These are phyloP conservation scores for Salix koriyanagi DNA, from an alignment of 345 rosid species.

Conservation along the genomic window DNA sequence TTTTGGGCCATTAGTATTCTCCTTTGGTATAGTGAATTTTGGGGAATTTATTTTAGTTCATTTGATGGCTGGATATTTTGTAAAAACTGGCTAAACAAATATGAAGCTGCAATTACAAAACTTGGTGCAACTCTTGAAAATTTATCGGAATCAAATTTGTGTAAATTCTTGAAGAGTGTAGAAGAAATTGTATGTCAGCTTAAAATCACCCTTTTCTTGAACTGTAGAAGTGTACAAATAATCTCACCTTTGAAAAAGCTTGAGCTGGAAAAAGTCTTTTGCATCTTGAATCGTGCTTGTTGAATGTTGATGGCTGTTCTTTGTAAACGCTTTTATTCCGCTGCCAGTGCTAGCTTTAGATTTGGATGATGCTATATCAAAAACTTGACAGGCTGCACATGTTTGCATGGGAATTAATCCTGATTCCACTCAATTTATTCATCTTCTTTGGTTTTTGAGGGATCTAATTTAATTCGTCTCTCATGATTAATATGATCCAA, in stretches of 20 bases:
- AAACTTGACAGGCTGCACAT: neutral
- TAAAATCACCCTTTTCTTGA: neutral
- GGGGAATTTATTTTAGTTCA: constrained; percentile 23
- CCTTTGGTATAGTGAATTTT: constrained; percentile 16
- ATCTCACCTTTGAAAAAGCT: neutral
- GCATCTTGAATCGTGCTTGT: neutral
- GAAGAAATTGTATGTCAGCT: neutral
- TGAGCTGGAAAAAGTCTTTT: too few species aligned
- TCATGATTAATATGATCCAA: too few species aligned
- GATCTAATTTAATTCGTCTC: neutral
- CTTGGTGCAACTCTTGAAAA: neutral
- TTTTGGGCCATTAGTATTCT: constrained; percentile 25
- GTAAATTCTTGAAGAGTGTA: neutral
- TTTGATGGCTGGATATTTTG: constrained; percentile 17
- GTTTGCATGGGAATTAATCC: neutral
- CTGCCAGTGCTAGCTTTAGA: neutral
- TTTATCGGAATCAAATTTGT: neutral
- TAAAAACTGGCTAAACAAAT: constrained; percentile 18
- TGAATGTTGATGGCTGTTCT: neutral
- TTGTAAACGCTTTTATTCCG: neutral
- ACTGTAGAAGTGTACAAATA: neutral
- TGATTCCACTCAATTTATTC: neutral
- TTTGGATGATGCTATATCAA: neutral
- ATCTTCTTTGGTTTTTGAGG: neutral
- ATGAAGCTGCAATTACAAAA: constrained; percentile 6